phyloP scores from a whole-genome alignment of 2,329 filamentous ascomycete genomes.

The Fusarium buxicola region DNA sequence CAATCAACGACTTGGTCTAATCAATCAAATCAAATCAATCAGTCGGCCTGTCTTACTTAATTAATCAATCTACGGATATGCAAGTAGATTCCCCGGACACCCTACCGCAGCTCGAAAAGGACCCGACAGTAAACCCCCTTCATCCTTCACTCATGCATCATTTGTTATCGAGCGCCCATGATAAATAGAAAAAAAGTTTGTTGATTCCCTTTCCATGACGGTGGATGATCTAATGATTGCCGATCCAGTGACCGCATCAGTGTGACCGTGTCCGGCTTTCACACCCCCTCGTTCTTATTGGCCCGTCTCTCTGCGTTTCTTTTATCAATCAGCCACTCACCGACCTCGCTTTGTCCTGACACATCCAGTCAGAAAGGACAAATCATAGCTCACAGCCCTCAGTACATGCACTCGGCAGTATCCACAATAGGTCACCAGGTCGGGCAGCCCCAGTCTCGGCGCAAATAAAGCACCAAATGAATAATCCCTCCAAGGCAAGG shows the following conservation, averaged over 20 bases:
- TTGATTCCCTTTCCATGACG: slow-evolving; percentile 33
- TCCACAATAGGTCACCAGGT: slow-evolving; percentile 17
- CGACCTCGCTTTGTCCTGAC: slow-evolving; percentile 21
- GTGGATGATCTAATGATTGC: slow-evolving; percentile 38
- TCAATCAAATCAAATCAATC: slow-evolving; percentile 33
- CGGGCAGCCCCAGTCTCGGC: neutral
- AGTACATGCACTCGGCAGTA: slow-evolving; percentile 18
- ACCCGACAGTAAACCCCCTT: neutral
- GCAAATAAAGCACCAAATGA: neutral
- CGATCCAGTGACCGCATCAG: slow-evolving; percentile 40
- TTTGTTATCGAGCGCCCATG: slow-evolving; percentile 25
- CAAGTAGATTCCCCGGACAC: slow-evolving; percentile 19
- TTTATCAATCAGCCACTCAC: slow-evolving; percentile 42
- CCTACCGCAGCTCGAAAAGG: slow-evolving; percentile 4
- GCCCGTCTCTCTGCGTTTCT: slow-evolving; percentile 1
- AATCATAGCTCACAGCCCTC: slow-evolving; percentile 22
- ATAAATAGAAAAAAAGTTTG: slow-evolving; percentile 9
- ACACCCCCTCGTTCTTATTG: slow-evolving; percentile 18
- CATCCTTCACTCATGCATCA: slow-evolving; percentile 9
- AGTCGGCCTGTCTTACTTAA: slow-evolving; percentile 11
- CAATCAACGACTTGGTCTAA: slow-evolving; percentile 31
- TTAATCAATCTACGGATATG: slow-evolving; percentile 31
- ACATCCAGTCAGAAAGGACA: slow-evolving; percentile 11
- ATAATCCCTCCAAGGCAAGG: neutral
- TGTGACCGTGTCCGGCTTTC: slow-evolving; percentile 14